A percentile compares a stretch with the other conserved stretches of the same genome.
These are phyloP conservation scores for Fusarium oligoseptatum DNA, from an alignment of 2,329 filamentous ascomycete genomes.

Conservation along the genomic window DNA sequence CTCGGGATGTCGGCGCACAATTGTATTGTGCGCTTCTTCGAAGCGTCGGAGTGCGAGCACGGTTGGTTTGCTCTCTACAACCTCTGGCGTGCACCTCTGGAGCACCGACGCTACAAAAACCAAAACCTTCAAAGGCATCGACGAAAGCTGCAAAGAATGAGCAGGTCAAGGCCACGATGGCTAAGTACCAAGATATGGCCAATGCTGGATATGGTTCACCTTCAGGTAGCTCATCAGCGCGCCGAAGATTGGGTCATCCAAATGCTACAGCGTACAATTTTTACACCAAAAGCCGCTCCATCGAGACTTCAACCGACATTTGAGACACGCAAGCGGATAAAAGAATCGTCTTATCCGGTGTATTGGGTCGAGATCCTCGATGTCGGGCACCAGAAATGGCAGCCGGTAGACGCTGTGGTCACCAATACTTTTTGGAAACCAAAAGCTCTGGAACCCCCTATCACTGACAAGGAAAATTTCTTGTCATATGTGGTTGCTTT, in stretches of 20 bases:
- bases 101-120: slow-evolving; percentile 63
- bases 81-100: slow-evolving; percentile 76
- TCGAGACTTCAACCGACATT: slow-evolving; percentile 50
- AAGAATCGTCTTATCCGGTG: slow-evolving; percentile 82
- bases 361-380: slow-evolving; percentile 98
- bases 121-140: slow-evolving; percentile 48
- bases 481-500: slow-evolving; percentile 90
- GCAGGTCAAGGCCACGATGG: slow-evolving; percentile 55
- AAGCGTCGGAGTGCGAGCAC: slow-evolving; percentile 82
- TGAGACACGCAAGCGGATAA: slow-evolving; percentile 60
- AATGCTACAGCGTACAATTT: slow-evolving; percentile 65
- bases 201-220: slow-evolving; percentile 47
- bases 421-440: slow-evolving; percentile 82
- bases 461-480: slow-evolving; percentile 79
- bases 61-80: slow-evolving; percentile 92
- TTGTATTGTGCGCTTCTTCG: slow-evolving; percentile 90
- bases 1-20: slow-evolving; percentile 90
- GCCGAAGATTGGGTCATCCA: slow-evolving; percentile 66
- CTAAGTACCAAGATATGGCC: slow-evolving; percentile 54
- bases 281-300: slow-evolving; percentile 59
- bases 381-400: slow-evolving; percentile 88
- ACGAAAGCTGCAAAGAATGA: slow-evolving; percentile 51
- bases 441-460: slow-evolving; percentile 83
- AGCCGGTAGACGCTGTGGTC: slow-evolving; percentile 86
- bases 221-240: slow-evolving; percentile 54